Percentiles rank a stretch among this genome's conserved stretches.
Conservation (phyloP, 495 filamentous ascomycete genomes). For the Neurospora sp. region DNA sequence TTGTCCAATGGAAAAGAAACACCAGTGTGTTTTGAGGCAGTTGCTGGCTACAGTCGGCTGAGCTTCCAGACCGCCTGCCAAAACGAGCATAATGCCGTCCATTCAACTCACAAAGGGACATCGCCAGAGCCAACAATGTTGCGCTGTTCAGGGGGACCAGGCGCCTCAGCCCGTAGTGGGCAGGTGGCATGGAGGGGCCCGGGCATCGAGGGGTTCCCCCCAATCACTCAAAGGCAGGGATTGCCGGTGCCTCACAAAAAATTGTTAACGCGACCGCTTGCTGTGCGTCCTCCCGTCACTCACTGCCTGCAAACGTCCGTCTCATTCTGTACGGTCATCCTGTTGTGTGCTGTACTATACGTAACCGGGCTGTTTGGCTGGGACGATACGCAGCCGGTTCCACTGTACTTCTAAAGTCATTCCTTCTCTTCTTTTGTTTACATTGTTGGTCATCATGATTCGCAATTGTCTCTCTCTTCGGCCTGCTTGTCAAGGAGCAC, state of each 20-base stretch:
- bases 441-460: constrained; percentile 14
- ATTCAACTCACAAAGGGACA: background rate
- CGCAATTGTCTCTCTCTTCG: constrained; percentile 13
- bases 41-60: background rate
- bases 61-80: constrained; percentile 8
- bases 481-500: constrained; percentile 15
- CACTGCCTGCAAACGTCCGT: background rate
- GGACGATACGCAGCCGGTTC: background rate
- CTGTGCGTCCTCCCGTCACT: background rate
- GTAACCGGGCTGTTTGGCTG: background rate
- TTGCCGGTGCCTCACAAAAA: background rate
- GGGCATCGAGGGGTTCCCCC: background rate
- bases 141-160: background rate
- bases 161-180: background rate
- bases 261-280: background rate
- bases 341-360: constrained; percentile 10
- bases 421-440: background rate
- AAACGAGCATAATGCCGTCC: constrained; percentile 1
- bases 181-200: background rate
- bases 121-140: background rate
- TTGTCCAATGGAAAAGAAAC: background rate
- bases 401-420: background rate
- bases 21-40: background rate
- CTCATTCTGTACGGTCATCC: background rate
- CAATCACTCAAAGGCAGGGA: background rate